Evolutionary conservation across 2,329 filamentous ascomycete genomes (phyloP).

Genomic region (Colletotrichum higginsianum): DNA sequence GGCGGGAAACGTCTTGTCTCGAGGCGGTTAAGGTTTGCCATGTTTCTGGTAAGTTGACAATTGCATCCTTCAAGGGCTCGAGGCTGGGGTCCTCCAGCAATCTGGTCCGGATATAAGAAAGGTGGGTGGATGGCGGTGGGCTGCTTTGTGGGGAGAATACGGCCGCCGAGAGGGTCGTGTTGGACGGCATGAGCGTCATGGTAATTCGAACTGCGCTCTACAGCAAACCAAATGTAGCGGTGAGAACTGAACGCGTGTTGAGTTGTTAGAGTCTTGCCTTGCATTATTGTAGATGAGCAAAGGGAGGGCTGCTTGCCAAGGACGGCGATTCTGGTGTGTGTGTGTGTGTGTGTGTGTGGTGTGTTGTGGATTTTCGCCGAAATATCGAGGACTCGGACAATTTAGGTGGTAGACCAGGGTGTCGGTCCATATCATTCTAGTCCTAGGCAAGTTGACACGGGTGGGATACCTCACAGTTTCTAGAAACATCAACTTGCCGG

Average conservation of each 20-base stretch:
- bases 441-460: no score
- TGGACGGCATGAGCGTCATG: constrained; percentile 18
- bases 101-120: constrained; percentile 32
- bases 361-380: no score
- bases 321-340: background rate
- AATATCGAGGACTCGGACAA: no score
- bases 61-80: background rate
- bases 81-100: constrained; percentile 2
- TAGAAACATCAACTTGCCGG: no score
- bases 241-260: no score
- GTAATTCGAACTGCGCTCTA: background rate
- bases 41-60: background rate
- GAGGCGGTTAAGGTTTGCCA: background rate
- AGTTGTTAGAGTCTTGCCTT: no score
- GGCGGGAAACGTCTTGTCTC: no score
- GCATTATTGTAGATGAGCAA: background rate
- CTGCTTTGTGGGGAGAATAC: constrained; percentile 43
- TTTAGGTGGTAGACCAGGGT: no score
- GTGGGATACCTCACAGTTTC: no score
- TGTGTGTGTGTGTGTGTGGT: no score
- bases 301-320: background rate
- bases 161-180: constrained; percentile 37
- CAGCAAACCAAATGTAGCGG: no score
- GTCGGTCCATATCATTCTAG: no score
- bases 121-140: constrained; percentile 35